phyloP scores from a whole-genome alignment of 345 rosid genomes.

The Noccaea caerulescens region DNA sequence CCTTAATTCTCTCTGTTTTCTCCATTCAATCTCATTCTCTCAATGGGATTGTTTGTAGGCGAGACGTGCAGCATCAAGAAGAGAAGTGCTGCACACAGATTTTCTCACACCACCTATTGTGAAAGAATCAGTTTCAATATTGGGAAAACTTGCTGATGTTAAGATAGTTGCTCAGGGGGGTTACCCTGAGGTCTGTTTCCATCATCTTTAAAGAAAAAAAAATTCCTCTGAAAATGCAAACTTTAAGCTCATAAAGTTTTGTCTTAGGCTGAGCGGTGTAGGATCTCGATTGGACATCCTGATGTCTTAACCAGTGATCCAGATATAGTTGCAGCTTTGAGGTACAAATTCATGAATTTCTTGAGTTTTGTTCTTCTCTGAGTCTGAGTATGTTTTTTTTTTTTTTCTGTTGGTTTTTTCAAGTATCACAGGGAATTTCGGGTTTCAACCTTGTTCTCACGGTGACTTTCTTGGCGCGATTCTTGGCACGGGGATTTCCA shows the following conservation, averaged over 20 bases:
- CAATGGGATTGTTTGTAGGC: constrained; percentile 50
- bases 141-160: constrained; percentile 70
- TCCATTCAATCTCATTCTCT: neutral
- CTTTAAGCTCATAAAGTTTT: constrained; percentile 22
- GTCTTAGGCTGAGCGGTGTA: constrained; percentile 87
- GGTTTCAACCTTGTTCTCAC: constrained; percentile 79
- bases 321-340: constrained; percentile 75
- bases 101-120: constrained; percentile 86
- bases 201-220: neutral
- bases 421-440: constrained; percentile 81
- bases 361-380: constrained; percentile 18
- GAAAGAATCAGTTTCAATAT: constrained; percentile 64
- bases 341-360: constrained; percentile 47
- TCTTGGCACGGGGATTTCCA: constrained; percentile 86
- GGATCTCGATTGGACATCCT: constrained; percentile 81
- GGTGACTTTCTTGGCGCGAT: constrained; percentile 94
- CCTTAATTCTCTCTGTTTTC: constrained; percentile 7
- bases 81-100: constrained; percentile 72
- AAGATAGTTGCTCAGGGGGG: constrained; percentile 81
- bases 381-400: constrained; percentile 9
- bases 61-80: constrained; percentile 65
- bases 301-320: constrained; percentile 64
- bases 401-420: constrained; percentile 6
- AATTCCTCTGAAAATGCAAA: constrained; percentile 5
- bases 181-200: constrained; percentile 73